Conservation (phyloP, 441 rosid genomes). For the Breynia disticha region DNA sequence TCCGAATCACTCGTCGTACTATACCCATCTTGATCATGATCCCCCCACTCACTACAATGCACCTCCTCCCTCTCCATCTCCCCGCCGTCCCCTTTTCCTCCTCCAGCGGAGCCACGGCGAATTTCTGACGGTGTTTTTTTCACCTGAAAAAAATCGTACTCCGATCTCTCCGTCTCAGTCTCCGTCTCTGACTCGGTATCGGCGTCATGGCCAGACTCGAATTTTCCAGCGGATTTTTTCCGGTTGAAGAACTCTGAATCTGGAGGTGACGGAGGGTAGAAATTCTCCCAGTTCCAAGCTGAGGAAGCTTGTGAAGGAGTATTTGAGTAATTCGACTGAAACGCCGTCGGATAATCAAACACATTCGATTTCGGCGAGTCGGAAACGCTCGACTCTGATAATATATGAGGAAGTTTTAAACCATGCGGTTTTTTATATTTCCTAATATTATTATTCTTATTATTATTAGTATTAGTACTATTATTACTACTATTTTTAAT, state of each 20-base stretch:
- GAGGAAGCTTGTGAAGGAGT: conserved; percentile 88
- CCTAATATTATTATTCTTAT: too few relatives aligned
- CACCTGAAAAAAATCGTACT: conserved; percentile 43
- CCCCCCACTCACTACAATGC: conserved; percentile 92
- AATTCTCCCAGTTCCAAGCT: conserved; percentile 93
- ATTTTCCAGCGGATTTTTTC: conserved; percentile 27
- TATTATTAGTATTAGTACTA: too few relatives aligned
- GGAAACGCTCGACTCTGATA: conserved; percentile 64
- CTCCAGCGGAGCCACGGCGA: conserved; percentile 12
- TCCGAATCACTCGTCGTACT: conserved; percentile 50
- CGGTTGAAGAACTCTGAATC: conserved; percentile 66
- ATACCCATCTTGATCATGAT: conserved; percentile 57
- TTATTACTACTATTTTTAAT: too few relatives aligned
- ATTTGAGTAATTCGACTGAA: conserved; percentile 46
- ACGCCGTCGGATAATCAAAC: conserved; percentile 51
- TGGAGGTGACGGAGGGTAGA: conserved; percentile 90
- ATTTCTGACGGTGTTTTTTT: conserved; percentile 10
- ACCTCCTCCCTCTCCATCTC: conserved; percentile 89
- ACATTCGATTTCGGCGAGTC: conserved; percentile 2
- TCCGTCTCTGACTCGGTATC: conserved; percentile 21
- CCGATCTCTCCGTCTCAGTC: conserved; percentile 55
- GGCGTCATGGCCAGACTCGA: conserved; percentile 19
- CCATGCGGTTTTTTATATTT: conserved; percentile 23
- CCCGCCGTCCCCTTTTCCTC: conserved; percentile 25
- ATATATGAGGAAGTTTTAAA: conserved; percentile 73